Percentiles rank a stretch among this genome's conserved stretches.
These are phyloP conservation scores for Candida caryicola DNA, from an alignment of 805 yeast species.

Conservation along the genomic window DNA sequence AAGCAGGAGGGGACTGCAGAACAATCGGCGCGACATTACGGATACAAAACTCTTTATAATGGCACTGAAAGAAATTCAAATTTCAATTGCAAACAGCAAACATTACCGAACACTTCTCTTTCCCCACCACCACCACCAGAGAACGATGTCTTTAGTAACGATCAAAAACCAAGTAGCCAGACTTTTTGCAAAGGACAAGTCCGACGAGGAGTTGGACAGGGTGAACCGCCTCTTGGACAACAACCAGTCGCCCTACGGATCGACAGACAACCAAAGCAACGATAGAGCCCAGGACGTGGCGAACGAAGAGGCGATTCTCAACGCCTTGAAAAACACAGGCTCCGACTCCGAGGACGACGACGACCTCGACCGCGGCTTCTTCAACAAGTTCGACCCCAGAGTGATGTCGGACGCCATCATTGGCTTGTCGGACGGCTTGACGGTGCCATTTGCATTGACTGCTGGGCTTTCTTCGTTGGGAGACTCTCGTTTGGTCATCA, in stretches of 20 bases:
- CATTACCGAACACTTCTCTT: background rate
- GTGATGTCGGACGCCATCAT: slow-evolving; percentile 91
- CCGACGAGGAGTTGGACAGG: slow-evolving; percentile 31
- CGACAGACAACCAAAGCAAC: slow-evolving; percentile 19
- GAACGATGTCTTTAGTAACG: slow-evolving; percentile 31
- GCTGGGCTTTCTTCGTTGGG: slow-evolving; percentile 94
- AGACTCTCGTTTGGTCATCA: slow-evolving; percentile 82
- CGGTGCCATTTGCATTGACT: slow-evolving; percentile 98
- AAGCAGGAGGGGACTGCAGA: background rate
- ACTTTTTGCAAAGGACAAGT: slow-evolving; percentile 20
- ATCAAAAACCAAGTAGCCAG: slow-evolving; percentile 34
- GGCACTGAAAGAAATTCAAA: background rate
- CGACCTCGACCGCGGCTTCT: slow-evolving; percentile 34
- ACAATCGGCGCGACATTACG: background rate
- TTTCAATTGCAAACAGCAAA: background rate
- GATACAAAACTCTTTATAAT: background rate
- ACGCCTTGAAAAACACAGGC: slow-evolving; percentile 26
- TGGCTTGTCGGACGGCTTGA: slow-evolving; percentile 92
- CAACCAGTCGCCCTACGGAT: slow-evolving; percentile 37
- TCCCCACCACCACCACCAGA: background rate
- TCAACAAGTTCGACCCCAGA: slow-evolving; percentile 75
- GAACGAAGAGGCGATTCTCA: slow-evolving; percentile 35
- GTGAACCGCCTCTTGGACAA: slow-evolving; percentile 31
- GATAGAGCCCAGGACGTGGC: slow-evolving; percentile 37
- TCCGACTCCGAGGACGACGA: slow-evolving; percentile 22